Evolutionary conservation across 2,329 filamentous ascomycete species (phyloP), one percentile per base, ranked within the genome.

Genomic region (Aspergillus piperis): DNA sequence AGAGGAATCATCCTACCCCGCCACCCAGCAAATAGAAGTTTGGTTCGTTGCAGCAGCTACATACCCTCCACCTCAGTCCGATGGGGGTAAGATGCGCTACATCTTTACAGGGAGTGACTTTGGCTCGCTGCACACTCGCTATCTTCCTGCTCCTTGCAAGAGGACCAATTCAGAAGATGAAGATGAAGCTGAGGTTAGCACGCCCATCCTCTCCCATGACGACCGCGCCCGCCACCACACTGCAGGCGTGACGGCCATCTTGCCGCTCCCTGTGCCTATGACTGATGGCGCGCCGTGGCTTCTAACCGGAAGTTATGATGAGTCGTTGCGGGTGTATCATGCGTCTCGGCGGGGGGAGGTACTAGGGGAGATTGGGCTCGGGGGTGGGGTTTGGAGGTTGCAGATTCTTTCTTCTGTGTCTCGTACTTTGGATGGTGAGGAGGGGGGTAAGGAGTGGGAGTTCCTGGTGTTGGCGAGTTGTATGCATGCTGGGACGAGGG

Each of bases 301-400:
- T 2, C 70, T 96, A 2, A 97, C 93, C 0, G 95, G 95, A 3
- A 96, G 91, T 71, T 99, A 98, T 71, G 95, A 98, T 69, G 93
- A 98, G 68, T 81, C 83, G 62, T 80, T 98, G 17, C 86, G 94
- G 11, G 80, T 96, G 1, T 80, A 82, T 53, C 71, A 74, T 62
- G 68, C 68, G 23, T 72, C 65, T 5, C 67, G 68, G 5, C 60
- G 78, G 15, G 77, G 80, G 4, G 80, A 80, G 32, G 76, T 88
- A 2, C 82, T 92, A 5, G 83, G 86, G 0, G 87, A 92, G 61
- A 68, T 82, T 54, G 82, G 89, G 54, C 82, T 98, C 0, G 86
- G 82, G 2, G 92, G 90, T 23, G 93, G 93, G 1, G 94, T 98
- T 2, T 99, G 95, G 92, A 83, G 94, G 59, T 73, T 98, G 57